Evolutionary conservation across 2,329 filamentous ascomycete genomes (phyloP), one percentile per base, ranked within the genome.

Genomic region (Beauveria scarabaeidicola): DNA sequence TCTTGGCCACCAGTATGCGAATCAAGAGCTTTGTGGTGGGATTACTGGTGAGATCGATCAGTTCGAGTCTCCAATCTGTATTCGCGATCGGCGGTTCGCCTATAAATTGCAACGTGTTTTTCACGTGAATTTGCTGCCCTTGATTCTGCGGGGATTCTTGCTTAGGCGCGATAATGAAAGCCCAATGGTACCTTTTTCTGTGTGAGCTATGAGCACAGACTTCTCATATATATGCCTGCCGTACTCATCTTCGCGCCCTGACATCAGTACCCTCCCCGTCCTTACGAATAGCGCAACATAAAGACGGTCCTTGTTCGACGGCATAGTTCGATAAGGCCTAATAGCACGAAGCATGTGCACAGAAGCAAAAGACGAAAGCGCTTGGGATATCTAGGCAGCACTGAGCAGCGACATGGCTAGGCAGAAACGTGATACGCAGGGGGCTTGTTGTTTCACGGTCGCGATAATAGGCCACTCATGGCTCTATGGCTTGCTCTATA

Each of bases 101-200:
- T 46, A 46, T 46, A n/a, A 46, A 25, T 5, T 10, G 43, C 19
- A 46, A 25, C 17, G 43, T 46, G 13, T 75, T 66, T 61, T 72
- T 73, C 8, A 68, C 69, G 38, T 75, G 72, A 62, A 69, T 71
- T 23, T 67, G 68, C 44, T 64, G 7, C 15, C 38, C 38, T 4
- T 13, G 15, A n/a, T 41, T 17, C 15, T 41, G 38, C 17, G 15
- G 38, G 5, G 47, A 46, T 50, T 73, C 66, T n/a, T 53, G 19
- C 61, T 75, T 75, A 6, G 72, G 72, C 10, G 72, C 73, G 17
- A 71, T 62, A n/a, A 75, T 67, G 17, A 74, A 62, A 17, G 70
- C 70, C 72, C 71, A 75, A 53, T 75, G 72, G 61, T 73, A 74
- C 27, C 70, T n/a, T 74, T 41, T 41, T 41, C 17, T 41, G 7